Evolutionary conservation across 257 asterid genomes (phyloP).

Genomic region (Nicotiana tabacum): DNA sequence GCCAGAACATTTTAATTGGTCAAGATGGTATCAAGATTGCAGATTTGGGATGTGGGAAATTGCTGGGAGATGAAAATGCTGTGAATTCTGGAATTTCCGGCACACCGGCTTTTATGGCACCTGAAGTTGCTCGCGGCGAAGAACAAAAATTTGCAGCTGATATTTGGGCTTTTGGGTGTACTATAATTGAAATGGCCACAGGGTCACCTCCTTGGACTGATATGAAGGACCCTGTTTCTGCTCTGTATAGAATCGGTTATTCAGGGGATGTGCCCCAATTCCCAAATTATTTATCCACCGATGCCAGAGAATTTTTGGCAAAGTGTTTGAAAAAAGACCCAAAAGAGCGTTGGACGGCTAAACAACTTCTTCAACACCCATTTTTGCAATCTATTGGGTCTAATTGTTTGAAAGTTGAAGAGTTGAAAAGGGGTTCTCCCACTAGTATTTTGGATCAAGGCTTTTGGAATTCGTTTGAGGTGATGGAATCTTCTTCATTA

Average conservation of each 20-base stretch:
- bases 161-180: constrained; percentile 80
- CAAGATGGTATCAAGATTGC: constrained; percentile 55
- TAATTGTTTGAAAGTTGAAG: constrained; percentile 1
- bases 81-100: constrained; percentile 38
- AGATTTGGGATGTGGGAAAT: constrained; percentile 73
- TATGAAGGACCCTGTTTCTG: constrained; percentile 61
- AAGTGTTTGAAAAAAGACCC: constrained; percentile 54
- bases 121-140: constrained; percentile 85
- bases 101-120: constrained; percentile 88
- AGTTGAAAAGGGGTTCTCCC: constrained; percentile 46
- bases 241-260: constrained; percentile 55
- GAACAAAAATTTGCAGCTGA: constrained; percentile 75
- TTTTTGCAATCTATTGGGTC: constrained; percentile 29
- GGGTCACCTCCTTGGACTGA: constrained; percentile 78
- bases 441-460: constrained; percentile 62
- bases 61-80: constrained; percentile 6
- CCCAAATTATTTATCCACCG: constrained; percentile 52
- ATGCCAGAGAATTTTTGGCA: constrained; percentile 42
- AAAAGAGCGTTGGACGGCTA: constrained; percentile 56
- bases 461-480: constrained; percentile 64
- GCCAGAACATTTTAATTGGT: constrained; percentile 51
- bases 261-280: constrained; percentile 53
- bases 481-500: constrained; percentile 16
- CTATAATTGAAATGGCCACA: constrained; percentile 76
- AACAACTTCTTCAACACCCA: constrained; percentile 63